Conservation (phyloP, 345 rosid genomes). For the Euphorbia peplus region DNA sequence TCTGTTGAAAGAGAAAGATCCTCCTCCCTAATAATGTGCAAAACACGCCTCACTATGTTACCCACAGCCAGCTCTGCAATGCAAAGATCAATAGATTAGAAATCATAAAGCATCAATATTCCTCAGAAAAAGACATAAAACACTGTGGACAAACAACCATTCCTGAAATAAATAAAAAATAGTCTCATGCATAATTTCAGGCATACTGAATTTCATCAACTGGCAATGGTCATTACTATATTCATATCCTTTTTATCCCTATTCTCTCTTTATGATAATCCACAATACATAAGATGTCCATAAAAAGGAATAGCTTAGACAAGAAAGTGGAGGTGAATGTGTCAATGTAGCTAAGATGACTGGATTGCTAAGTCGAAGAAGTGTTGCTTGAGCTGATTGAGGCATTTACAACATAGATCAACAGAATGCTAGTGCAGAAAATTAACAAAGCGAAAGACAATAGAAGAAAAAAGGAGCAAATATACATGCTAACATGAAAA, state of each 20-base stretch:
- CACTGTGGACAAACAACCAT: background rate
- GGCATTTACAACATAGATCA: background rate
- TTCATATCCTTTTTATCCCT: background rate
- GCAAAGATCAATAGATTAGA: background rate
- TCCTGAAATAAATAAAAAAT: background rate
- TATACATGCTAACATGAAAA: background rate
- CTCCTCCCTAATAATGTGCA: constrained; percentile 95
- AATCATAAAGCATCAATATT: background rate
- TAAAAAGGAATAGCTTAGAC: background rate
- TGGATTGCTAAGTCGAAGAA: background rate
- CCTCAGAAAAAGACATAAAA: background rate
- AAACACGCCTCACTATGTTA: constrained; percentile 86
- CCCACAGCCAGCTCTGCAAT: constrained; percentile 97
- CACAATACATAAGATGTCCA: background rate
- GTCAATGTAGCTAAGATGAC: background rate
- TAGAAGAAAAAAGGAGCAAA: background rate
- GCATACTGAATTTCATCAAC: background rate
- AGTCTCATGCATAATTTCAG: background rate
- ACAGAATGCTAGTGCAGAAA: background rate
- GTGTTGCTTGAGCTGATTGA: background rate
- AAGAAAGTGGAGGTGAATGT: background rate
- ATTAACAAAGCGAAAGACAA: background rate
- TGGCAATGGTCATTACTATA: background rate
- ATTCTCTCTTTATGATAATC: background rate
- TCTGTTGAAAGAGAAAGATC: constrained; percentile 75